These are phyloP conservation scores for Penicillium polonicum DNA, from an alignment of 2,329 filamentous ascomycete species.

Conservation along the genomic window DNA sequence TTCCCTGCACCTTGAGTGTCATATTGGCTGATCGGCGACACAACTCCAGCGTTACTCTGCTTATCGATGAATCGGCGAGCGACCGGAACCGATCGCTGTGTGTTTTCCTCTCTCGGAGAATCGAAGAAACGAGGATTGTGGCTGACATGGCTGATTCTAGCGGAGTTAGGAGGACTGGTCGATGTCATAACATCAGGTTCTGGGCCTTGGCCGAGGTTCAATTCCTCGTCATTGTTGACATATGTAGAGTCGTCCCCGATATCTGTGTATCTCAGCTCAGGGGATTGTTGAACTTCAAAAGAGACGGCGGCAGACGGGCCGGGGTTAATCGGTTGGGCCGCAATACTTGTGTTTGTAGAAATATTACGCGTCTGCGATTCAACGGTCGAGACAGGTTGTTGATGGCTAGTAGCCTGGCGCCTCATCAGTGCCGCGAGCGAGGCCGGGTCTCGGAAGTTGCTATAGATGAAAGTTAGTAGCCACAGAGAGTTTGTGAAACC, in stretches of 20 bases:
- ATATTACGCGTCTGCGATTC: neutral
- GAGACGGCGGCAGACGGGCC: neutral
- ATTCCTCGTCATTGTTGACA: constrained; percentile 13
- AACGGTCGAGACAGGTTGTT: neutral
- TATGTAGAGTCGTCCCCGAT: constrained; percentile 11
- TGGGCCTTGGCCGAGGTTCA: constrained; percentile 2
- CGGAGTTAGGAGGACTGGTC: constrained; percentile 19
- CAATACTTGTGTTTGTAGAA: neutral
- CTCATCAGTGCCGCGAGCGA: constrained; percentile 6
- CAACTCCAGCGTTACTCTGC: constrained; percentile 33
- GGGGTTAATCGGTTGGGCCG: neutral
- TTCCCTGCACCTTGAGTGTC: constrained; percentile 19
- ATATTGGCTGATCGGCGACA: constrained; percentile 38
- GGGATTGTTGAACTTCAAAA: constrained; percentile 3
- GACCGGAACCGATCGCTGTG: neutral
- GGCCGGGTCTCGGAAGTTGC: constrained; percentile 1
- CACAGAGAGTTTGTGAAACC: neutral
- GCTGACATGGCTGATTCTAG: constrained; percentile 19
- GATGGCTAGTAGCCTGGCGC: constrained; percentile 1
- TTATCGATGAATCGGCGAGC: constrained; percentile 35
- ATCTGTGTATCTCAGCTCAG: neutral
- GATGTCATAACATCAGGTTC: constrained; percentile 11
- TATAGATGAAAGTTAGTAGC: neutral
- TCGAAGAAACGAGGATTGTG: constrained; percentile 15
- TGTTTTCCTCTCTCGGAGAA: neutral